These are phyloP conservation scores for Lignosus rhinocerotis DNA, from an alignment of 1,284 basidiomycete genomes.

Conservation along the genomic window DNA sequence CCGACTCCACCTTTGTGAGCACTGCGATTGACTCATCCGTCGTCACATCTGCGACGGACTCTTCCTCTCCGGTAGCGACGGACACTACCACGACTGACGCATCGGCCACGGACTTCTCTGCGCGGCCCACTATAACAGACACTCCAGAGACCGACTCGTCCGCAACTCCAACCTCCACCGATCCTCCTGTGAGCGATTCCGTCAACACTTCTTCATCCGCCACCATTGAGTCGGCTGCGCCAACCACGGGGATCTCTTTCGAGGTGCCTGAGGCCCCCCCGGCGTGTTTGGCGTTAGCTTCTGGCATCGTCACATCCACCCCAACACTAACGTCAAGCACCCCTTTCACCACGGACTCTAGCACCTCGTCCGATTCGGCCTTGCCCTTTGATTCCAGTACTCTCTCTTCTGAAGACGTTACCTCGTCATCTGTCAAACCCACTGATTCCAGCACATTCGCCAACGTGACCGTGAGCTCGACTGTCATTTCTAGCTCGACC, in stretches of 20 bases:
- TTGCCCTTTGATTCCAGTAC: background rate
- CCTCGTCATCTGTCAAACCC: too few relatives aligned
- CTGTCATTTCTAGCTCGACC: background rate
- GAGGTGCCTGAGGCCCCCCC: conserved; percentile 14
- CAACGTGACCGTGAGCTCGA: background rate
- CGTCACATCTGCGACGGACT: conserved; percentile 1
- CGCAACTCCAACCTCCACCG: background rate
- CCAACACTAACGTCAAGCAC: background rate
- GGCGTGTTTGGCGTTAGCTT: conserved; percentile 14
- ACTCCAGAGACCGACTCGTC: background rate
- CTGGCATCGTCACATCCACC: background rate
- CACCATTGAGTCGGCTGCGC: background rate
- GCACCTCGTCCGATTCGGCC: background rate
- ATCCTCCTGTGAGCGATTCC: background rate
- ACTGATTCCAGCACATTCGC: background rate
- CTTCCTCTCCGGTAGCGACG: background rate
- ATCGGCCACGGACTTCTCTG: background rate
- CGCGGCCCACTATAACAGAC: conserved; percentile 4
- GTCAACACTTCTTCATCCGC: background rate
- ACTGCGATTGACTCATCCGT: background rate
- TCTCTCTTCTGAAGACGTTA: background rate
- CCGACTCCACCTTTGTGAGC: background rate
- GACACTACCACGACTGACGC: conserved; percentile 1
- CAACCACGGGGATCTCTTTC: conserved; percentile 9
- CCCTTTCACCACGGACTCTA: background rate